Evolutionary conservation across 1,139 yeast species (phyloP), one percentile per base, ranked within the genome.

Genomic region (Debaryomyces subglobosus): DNA sequence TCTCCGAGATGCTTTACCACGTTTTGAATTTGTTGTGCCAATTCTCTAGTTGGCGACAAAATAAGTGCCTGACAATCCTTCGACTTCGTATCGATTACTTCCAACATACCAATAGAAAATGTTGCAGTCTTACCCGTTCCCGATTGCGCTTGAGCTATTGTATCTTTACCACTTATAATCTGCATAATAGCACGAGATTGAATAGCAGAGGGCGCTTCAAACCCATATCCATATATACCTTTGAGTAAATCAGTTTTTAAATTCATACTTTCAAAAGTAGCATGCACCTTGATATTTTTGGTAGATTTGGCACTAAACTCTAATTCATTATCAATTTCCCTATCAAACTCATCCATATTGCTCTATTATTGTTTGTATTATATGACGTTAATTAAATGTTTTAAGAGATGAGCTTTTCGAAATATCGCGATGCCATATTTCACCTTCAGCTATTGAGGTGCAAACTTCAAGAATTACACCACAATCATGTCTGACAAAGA

Each of bases 81-180:
- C 48, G 81, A 74, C 52, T 77, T 80, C 24, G 87, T 66, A 55
- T 91, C 96, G 18, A 90, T 76, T 16, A 79, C 90, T 65, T 92
- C 91, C 48, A 94, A 73, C 86, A 89, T 86, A 9, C 97, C 96
- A 49, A 94, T 90, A 13, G 96, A 81, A 65, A 94, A 94, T 0
- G 99, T 94, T 18, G 98, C 99, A 0, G 99, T 94, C 67, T 94
- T 94, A 62, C 99, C 99, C 1, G 99, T 94, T 53, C 99, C 99
- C 4, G 97, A 89, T 66, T 94, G 99, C 9, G 98, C 97, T 69
- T 94, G 99, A 20, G 98, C 98, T 52, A 94, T 89, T 2, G 94
- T 89, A 65, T 94, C 99, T 59, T 86, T 81, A 4, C 97, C 98
- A 46, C 86, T 81, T 47, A 92, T 90, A 53, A 92, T 91, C 63